phyloP scores from a whole-genome alignment of 2,329 filamentous ascomycete genomes.

The Beauveria australis region DNA sequence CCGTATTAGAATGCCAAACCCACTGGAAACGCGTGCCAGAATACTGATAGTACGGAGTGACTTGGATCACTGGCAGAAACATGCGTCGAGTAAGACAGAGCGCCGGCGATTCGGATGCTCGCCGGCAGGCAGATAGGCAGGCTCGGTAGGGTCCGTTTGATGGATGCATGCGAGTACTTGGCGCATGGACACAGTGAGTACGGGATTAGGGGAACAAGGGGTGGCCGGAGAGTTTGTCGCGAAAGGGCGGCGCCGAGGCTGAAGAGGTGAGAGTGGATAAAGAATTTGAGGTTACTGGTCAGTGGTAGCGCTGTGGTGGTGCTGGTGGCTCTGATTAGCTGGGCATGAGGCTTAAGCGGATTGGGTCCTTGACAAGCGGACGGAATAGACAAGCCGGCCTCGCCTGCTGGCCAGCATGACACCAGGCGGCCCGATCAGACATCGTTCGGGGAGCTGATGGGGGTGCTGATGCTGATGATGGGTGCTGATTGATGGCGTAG shows the following conservation, averaged over 20 bases:
- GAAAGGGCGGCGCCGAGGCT: background rate
- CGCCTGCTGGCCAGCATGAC: background rate
- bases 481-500: no score
- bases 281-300: background rate
- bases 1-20: background rate
- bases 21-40: background rate
- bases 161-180: background rate
- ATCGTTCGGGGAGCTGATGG: background rate
- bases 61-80: background rate
- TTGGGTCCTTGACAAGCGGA: background rate
- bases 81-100: background rate
- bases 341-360: background rate
- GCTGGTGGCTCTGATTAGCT: background rate
- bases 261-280: background rate
- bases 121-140: background rate
- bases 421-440: background rate
- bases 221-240: slow-evolving; percentile 3
- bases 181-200: background rate
- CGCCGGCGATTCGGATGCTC: background rate
- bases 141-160: slow-evolving; percentile 1
- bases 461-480: background rate
- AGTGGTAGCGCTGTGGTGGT: background rate
- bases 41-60: background rate
- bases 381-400: background rate
- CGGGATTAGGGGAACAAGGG: background rate